A percentile compares a stretch with the other conserved stretches of the same genome.
phyloP scores from a whole-genome alignment of 352 stramenopile species.

The Phytophthora palmivora region DNA sequence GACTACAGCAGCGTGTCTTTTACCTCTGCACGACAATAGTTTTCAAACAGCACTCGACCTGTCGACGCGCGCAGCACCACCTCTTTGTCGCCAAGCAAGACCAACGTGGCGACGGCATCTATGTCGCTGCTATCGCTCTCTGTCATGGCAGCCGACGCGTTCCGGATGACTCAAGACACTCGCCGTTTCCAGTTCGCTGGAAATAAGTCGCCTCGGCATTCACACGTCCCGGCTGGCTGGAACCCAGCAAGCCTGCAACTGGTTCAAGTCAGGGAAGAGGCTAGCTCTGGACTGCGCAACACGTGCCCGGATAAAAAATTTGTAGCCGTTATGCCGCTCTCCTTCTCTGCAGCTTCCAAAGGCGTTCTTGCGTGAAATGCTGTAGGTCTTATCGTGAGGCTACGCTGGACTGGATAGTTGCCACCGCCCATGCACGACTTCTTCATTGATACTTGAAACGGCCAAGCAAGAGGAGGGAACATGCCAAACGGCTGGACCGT shows the following conservation, averaged over 20 bases:
- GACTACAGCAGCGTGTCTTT: neutral
- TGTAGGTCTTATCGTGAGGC: constrained; percentile 2
- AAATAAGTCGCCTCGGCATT: constrained; percentile 23
- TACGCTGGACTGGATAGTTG: constrained; percentile 10
- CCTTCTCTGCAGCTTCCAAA: constrained; percentile 27
- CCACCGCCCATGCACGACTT: neutral
- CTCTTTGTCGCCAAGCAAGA: constrained; percentile 28
- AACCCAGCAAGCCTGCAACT: constrained; percentile 11
- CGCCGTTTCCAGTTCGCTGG: constrained; percentile 17
- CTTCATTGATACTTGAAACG: constrained; percentile 28
- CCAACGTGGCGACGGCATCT: constrained; percentile 18
- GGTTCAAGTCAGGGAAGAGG: constrained; percentile 21
- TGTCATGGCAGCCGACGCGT: constrained; percentile 1
- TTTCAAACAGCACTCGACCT: constrained; percentile 21
- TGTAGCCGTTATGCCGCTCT: constrained; percentile 19
- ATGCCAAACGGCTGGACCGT: constrained; percentile 22
- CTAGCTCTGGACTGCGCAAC: neutral
- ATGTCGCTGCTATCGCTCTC: constrained; percentile 3
- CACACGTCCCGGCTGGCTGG: neutral
- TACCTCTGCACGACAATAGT: constrained; percentile 22
- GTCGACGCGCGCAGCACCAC: constrained; percentile 19
- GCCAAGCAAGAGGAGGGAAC: constrained; percentile 14
- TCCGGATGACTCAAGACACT: neutral
- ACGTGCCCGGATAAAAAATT: no score
- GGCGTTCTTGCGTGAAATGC: constrained; percentile 25